Evolutionary conservation across 2,329 filamentous ascomycete species (phyloP), one percentile per base, ranked within the genome.

Genomic region (Purpureocillium lavendulum): DNA sequence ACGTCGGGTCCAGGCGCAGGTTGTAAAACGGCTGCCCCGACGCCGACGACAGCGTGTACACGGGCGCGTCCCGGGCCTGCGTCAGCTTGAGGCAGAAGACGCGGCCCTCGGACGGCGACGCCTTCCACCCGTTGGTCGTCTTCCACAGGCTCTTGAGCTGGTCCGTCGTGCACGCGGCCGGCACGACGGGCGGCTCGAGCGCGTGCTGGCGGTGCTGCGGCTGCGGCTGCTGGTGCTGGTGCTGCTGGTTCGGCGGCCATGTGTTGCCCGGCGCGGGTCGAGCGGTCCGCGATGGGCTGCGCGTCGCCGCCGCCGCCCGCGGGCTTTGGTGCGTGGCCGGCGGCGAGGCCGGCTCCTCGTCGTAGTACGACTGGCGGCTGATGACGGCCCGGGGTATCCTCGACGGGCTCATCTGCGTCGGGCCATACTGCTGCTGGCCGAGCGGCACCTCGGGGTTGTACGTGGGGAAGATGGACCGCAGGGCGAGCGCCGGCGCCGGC

Each of bases 391-490:
- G 67, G 5, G 81, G 80, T 36, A 87, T 75, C 26, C 75, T 70
- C 1, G 74, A 73, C 11, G 82, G 80, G 43, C 74, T 78, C 40
- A 71, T 62, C 54, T 82, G 77, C 1, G 76, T 80, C 3, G 84
- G 82, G 36, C 73, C 82, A 60, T 89, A 88, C 35, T 75, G 62
- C 53, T 89, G 84, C 41, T 78, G 75, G 40, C 77, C 69, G 3
- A 87, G 70, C 5, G 82, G 69, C 17, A 86, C 55, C 1, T 71
- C 72, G 3, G 78, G 80, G 51, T 89, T 80, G 54, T 87, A 88
- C 24, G 74, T 71, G 7, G 84, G 84, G 50, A 89, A 89, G 50
- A 89, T 87, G 17, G 84, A 88, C 26, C 75, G 73, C 50, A 84
- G 70, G 0, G 58, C 49, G 46, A 57, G 37, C 55, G 55, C 33